These are phyloP conservation scores for Mortierella polycephala DNA, from an alignment of 371 early-diverging fungal genomes.

Conservation along the genomic window DNA sequence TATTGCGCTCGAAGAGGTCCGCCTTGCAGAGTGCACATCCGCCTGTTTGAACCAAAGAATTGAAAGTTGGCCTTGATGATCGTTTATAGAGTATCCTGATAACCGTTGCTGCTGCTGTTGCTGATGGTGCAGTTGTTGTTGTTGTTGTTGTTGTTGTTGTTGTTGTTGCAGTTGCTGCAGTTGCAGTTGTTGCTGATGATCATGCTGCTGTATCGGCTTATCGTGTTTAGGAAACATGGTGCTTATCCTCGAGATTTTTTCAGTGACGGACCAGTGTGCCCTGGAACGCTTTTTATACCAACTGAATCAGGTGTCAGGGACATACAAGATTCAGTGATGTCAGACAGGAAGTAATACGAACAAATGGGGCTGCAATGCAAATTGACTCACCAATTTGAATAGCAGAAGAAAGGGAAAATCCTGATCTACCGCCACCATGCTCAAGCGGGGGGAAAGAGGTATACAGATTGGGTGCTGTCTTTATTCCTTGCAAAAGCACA, in stretches of 20 bases:
- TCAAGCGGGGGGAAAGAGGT: background rate
- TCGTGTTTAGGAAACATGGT: too few species aligned
- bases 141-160: background rate
- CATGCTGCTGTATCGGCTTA: too few species aligned
- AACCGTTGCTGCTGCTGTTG: conserved; percentile 12
- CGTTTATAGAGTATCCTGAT: conserved; percentile 2
- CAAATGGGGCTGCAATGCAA: background rate
- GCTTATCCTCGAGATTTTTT: too few species aligned
- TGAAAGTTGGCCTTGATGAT: conserved; percentile 14
- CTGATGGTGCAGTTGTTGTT: conserved; percentile 1
- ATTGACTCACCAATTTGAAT: conserved; percentile 6
- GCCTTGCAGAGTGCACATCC: conserved; percentile 24
- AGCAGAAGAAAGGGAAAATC: conserved; percentile 1
- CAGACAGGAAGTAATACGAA: background rate
- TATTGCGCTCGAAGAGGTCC: conserved; percentile 33
- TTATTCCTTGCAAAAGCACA: background rate
- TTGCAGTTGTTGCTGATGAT: too few species aligned
- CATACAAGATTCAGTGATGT: too few species aligned
- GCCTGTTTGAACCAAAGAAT: conserved; percentile 28
- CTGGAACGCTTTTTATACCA: too few species aligned
- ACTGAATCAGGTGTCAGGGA: too few species aligned
- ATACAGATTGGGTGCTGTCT: background rate
- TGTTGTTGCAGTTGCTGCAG: too few species aligned
- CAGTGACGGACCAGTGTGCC: too few species aligned
- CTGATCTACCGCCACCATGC: conserved; percentile 14